phyloP scores from a whole-genome alignment of 768 basidiomycete genomes.

The Pleurotus tuber-regium region DNA sequence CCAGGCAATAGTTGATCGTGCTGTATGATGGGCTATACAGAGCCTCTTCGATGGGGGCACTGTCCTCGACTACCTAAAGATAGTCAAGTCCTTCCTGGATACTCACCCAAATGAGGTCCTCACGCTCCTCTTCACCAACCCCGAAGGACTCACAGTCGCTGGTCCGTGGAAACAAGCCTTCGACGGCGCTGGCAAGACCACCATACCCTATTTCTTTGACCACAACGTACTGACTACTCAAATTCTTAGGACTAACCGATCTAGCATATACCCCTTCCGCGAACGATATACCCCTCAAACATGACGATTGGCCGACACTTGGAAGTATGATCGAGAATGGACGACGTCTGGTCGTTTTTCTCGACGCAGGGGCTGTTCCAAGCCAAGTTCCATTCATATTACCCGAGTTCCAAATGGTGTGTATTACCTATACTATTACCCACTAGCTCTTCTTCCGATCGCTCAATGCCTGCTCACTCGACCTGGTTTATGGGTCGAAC shows the following conservation, averaged over 20 bases:
- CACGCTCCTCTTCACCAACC: conserved; percentile 66
- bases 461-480: no score
- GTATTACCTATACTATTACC: no score
- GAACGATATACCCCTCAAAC: conserved; percentile 16
- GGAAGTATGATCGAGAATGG: conserved; percentile 43
- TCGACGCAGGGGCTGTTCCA: conserved; percentile 35
- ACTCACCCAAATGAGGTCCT: conserved; percentile 64
- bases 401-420: conserved; percentile 38
- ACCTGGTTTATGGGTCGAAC: not conserved
- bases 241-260: not conserved
- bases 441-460: no score
- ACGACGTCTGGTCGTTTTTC: conserved; percentile 45
- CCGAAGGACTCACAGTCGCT: conserved; percentile 47
- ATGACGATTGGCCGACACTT: conserved; percentile 44
- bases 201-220: not conserved
- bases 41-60: conserved; percentile 52
- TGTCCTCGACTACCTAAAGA: conserved; percentile 44
- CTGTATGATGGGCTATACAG: no score
- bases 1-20: no score
- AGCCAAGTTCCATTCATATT: conserved; percentile 33
- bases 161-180: conserved; percentile 52
- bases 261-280: not conserved
- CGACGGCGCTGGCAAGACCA: conserved; percentile 39
- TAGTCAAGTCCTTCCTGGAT: conserved; percentile 52
- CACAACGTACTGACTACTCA: not conserved